Evolutionary conservation across 306 rosid genomes (phyloP).

Genomic region (Malus sieversii): DNA sequence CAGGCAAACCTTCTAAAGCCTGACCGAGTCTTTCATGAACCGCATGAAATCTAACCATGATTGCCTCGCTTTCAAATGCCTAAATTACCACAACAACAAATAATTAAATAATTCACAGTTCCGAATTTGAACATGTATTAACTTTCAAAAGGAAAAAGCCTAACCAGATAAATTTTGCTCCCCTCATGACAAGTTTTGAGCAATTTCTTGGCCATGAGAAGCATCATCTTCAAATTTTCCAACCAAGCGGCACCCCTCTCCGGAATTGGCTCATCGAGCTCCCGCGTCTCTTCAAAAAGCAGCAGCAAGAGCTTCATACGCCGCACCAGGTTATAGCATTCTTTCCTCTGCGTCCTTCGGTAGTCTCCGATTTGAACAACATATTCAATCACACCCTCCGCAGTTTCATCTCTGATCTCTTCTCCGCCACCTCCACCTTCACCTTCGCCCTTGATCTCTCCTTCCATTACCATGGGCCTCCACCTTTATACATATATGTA

Average conservation of each 20-base stretch:
- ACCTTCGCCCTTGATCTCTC: slow-evolving; percentile 8
- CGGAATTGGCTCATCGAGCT: slow-evolving; percentile 25
- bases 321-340: slow-evolving; percentile 45
- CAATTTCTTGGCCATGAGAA: slow-evolving; percentile 37
- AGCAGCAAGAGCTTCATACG: slow-evolving; percentile 60
- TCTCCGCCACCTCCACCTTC: slow-evolving; percentile 18
- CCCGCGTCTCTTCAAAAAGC: slow-evolving; percentile 59
- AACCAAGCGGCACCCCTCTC: slow-evolving; percentile 39
- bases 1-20: slow-evolving; percentile 44
- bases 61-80: slow-evolving; percentile 50
- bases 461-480: slow-evolving; percentile 31
- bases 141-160: background rate
- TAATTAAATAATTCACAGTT: background rate
- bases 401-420: slow-evolving; percentile 2
- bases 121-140: background rate
- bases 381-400: slow-evolving; percentile 38
- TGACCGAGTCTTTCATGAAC: slow-evolving; percentile 39
- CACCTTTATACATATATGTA: background rate
- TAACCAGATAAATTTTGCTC: slow-evolving; percentile 62
- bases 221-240: slow-evolving; percentile 35
- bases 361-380: slow-evolving; percentile 59
- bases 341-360: slow-evolving; percentile 46
- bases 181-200: slow-evolving; percentile 52
- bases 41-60: slow-evolving; percentile 44
- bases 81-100: slow-evolving; percentile 7